Conservation (phyloP, 2,329 filamentous ascomycete species). For the Hypoxylon sp. region DNA sequence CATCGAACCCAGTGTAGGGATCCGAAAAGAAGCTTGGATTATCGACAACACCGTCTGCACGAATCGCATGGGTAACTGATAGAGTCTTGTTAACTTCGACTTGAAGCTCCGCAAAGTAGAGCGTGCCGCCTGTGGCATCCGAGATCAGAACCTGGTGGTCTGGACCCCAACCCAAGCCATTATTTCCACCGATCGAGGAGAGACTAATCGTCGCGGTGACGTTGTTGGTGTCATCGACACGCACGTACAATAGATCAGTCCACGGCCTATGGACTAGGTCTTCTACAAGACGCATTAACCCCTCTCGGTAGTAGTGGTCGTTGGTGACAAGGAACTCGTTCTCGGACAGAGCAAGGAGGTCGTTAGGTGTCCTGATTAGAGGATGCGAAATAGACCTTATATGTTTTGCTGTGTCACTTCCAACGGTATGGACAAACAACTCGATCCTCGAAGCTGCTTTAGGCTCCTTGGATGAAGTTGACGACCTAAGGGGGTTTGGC, state of each 20-base stretch:
- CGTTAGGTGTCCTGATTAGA: constrained; percentile 71
- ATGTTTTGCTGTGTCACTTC: constrained; percentile 60
- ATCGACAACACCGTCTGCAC: constrained; percentile 64
- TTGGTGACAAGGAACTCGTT: constrained; percentile 71
- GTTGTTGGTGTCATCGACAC: constrained; percentile 57
- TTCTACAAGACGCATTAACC: constrained; percentile 64
- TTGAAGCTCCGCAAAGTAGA: constrained; percentile 60
- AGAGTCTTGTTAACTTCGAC: constrained; percentile 54
- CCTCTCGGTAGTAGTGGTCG: constrained; percentile 69
- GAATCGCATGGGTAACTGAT: constrained; percentile 60
- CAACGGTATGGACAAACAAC: constrained; percentile 68
- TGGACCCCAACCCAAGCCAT: constrained; percentile 68
- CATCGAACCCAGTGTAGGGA: constrained; percentile 60
- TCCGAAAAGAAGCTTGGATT: constrained; percentile 73
- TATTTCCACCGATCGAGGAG: constrained; percentile 66
- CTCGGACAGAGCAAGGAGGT: constrained; percentile 65
- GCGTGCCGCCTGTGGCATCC: constrained; percentile 61
- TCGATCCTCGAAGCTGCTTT: constrained; percentile 69
- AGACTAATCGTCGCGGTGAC: constrained; percentile 63
- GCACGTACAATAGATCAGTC: constrained; percentile 65
- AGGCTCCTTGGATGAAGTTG: constrained; percentile 47
- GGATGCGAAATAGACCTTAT: constrained; percentile 69
- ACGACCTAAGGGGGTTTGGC: constrained; percentile 62
- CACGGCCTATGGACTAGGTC: constrained; percentile 60
- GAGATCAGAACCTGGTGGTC: constrained; percentile 60